These are phyloP conservation scores for Pyrus bretschneideri DNA, from an alignment of 306 rosid species.

Conservation along the genomic window DNA sequence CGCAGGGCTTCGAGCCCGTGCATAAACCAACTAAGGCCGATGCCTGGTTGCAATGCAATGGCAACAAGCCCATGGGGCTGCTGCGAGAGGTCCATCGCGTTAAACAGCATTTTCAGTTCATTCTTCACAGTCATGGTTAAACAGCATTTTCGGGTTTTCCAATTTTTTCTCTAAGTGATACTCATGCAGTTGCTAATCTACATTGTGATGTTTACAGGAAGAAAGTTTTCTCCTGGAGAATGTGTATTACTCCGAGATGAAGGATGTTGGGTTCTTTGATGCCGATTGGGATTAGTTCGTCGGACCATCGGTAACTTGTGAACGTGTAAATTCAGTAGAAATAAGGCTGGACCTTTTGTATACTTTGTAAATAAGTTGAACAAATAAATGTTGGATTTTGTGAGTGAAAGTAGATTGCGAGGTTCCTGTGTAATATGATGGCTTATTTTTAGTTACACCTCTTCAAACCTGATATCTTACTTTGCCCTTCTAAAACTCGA, in stretches of 20 bases:
- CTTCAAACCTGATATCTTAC: too few relatives aligned
- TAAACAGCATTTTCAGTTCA: too few relatives aligned
- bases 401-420: not conserved
- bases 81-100: too few relatives aligned
- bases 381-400: not conserved
- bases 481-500: too few relatives aligned
- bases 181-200: not conserved
- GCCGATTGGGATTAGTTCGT: slow-evolving; percentile 61
- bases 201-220: slow-evolving; percentile 37
- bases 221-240: slow-evolving; percentile 66
- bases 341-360: not conserved
- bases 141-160: not conserved
- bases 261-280: slow-evolving; percentile 87
- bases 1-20: too few relatives aligned
- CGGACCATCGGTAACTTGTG: slow-evolving; percentile 9
- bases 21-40: too few relatives aligned
- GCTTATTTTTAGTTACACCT: too few relatives aligned
- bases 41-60: too few relatives aligned
- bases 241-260: slow-evolving; percentile 79
- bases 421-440: not conserved
- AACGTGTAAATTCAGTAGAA: not conserved
- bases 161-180: too few relatives aligned
- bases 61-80: too few relatives aligned
- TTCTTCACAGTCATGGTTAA: not conserved
- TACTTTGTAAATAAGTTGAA: not conserved